Base-by-base conservation (phyloP, 2,329 filamentous ascomycete genomes). In the Nemania abortiva region DNA sequence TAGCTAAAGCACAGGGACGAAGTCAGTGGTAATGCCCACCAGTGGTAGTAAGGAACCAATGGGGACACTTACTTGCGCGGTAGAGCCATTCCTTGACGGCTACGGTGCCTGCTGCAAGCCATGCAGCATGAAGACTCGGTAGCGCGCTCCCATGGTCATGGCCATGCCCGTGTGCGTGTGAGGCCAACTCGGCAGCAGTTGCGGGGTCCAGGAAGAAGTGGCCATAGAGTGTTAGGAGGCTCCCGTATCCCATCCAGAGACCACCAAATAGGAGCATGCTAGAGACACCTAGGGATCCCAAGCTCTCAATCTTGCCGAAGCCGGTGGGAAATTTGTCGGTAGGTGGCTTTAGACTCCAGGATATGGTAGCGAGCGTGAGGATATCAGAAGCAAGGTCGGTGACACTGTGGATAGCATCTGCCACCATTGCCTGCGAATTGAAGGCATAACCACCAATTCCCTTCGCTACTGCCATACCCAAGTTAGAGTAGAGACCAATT, bases 41-140 rank as follows among this genome's bases (percentile, higher is more conserved):
- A 45, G 10, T 50, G 10, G 52, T 3, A 11, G 34, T 1, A 34
- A 3, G 1, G 1, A 57, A 55, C 55, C 57, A 37, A 60, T 59
- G 27, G 24, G 7, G 18, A 42, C n/a, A 89, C 92, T 85, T 89
- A 96, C 95, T 99, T 72, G 95, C 94, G 84, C 92, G 91, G 79
- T 98, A 99, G 29, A 99, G 85, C 93, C 95, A 99, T 82, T 99
- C 96, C 82, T 99, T 99, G 76, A 98, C 85, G 29, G 94, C 81
- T 66, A 99, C 96, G 1, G 94, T 97, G 22, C 93, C 95, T 49
- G 89, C 92, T 42, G 96, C 95, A 68, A 99, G 84, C 96, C 96
- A 99, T 7, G 93, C 95, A 24, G 96, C 96, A 79, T 98, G 95
- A 73, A 99, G 88, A 80, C 93, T 97, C 0, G 96, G 96, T 1